Evolutionary conservation across 345 rosid species (phyloP), one percentile per base, ranked within the genome.

Genomic region (Crucihimalaya himalaica): DNA sequence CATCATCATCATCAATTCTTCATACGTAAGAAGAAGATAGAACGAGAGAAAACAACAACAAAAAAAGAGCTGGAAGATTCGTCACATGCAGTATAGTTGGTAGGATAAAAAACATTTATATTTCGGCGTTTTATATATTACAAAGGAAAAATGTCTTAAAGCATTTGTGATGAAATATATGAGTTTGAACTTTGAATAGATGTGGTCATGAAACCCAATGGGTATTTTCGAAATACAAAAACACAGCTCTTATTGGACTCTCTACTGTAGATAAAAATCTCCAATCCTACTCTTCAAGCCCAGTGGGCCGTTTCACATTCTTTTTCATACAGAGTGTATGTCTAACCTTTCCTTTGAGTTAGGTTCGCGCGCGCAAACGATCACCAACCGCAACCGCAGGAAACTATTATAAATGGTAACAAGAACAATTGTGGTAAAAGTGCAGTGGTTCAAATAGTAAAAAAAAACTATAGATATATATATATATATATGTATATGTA

Each of bases 1-100:
- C 70, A 76, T 62, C 28, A 64, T 75, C 57, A 60, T 60, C 73
- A 75, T 69, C 37, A 51, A 60, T 68, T 62, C 70, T 61, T 62
- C 70, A 69, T 76, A 62, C 59, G 59, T 62, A 69, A 32, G 45
- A 75, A 75, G 47, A 68, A 46, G 52, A 74, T 7, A 28, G 14
- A 54, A 45, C 5, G 40, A 62, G 10, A 54, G 51, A 54, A 61
- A 68, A 35, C 46, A 40, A 40, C 51, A 62, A 69, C 79, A 54
- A 69, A 6, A 62, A 46, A 16, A 54, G 12, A 68, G 75, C 65
- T 69, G 75, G 79, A 76, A 76, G 59, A 53, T 76, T 69, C 75
- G 40, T 75, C 79, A 75, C 69, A 61, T 61, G 69, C 40, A 18
- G 28, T 25, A 51, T 60, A 29, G 48, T 75, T 43, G 69, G 63